Percentiles rank a stretch among this genome's conserved stretches.
These are phyloP conservation scores for Diaporthe ampelina DNA, from an alignment of 2,329 filamentous ascomycete genomes.

Conservation along the genomic window DNA sequence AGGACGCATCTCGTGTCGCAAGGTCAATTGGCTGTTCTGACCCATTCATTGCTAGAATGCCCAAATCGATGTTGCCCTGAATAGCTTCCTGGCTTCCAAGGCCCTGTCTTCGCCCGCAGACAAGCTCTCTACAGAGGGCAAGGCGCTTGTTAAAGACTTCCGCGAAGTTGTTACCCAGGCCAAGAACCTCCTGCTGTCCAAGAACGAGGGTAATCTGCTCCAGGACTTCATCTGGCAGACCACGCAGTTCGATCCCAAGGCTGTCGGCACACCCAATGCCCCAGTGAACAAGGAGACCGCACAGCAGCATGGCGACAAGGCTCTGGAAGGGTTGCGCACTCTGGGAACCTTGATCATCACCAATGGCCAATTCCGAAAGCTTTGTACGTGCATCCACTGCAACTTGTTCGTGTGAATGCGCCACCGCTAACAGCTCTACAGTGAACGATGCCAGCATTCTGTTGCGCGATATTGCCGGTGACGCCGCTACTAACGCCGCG, in stretches of 20 bases:
- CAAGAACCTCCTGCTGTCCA: constrained; percentile 87
- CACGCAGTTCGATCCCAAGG: constrained; percentile 77
- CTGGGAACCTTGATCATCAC: constrained; percentile 91
- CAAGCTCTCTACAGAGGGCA: constrained; percentile 87
- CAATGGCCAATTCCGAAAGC: constrained; percentile 96
- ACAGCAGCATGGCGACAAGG: constrained; percentile 86
- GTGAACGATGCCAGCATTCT: constrained; percentile 85
- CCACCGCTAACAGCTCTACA: constrained; percentile 46
- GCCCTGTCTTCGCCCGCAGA: constrained; percentile 78
- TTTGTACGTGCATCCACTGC: constrained; percentile 68
- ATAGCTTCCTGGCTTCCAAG: constrained; percentile 84
- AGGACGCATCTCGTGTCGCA: constrained; percentile 53
- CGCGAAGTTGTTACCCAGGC: constrained; percentile 85
- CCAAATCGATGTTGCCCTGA: constrained; percentile 95
- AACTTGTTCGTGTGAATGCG: too few relatives aligned
- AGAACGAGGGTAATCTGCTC: constrained; percentile 94
- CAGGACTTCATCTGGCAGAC: constrained; percentile 99
- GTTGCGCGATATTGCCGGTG: constrained; percentile 90
- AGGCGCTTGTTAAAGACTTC: constrained; percentile 81
- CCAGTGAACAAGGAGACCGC: constrained; percentile 83
- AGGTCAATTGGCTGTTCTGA: constrained; percentile 32
- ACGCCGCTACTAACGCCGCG: constrained; percentile 86
- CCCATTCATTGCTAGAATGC: constrained; percentile 74
- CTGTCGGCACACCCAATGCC: constrained; percentile 72
- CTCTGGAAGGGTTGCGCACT: constrained; percentile 86